Percentiles rank a stretch among this genome's conserved stretches.
Conservation (phyloP, 306 rosid genomes). For the Glycine tomentella region DNA sequence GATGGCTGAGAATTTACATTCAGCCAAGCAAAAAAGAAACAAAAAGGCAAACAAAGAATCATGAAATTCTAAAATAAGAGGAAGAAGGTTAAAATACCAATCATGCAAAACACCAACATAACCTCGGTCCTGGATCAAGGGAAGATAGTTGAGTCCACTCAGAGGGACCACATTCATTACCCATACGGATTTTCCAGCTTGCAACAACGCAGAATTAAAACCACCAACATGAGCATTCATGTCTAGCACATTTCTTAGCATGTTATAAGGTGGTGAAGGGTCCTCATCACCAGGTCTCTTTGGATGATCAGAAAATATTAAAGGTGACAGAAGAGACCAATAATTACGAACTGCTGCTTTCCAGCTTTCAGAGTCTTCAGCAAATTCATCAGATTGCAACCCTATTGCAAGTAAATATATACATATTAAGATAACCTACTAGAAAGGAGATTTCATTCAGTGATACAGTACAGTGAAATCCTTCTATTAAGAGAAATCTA, state of each 20-base stretch:
- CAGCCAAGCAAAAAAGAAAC: conserved; percentile 24
- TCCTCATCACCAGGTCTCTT: conserved; percentile 99
- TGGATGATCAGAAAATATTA: conserved; percentile 99
- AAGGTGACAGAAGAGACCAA: conserved; percentile 96
- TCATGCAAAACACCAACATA: conserved; percentile 92
- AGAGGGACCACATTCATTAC: conserved; percentile 96
- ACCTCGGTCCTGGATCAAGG: conserved; percentile 92
- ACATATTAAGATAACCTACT: conserved; percentile 37
- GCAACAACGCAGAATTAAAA: conserved; percentile 90
- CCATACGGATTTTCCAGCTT: conserved; percentile 89
- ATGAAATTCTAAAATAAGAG: conserved; percentile 29
- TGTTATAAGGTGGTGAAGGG: conserved; percentile 97
- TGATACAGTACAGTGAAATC: neutral
- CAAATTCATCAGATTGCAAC: conserved; percentile 74
- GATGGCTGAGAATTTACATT: conserved; percentile 21
- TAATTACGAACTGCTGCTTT: conserved; percentile 76
- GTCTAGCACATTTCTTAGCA: conserved; percentile 97
- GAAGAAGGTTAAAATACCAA: conserved; percentile 70
- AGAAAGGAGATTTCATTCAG: conserved; percentile 33
- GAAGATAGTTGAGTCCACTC: conserved; percentile 76
- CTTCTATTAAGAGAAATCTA: conserved; percentile 35
- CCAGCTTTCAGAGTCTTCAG: conserved; percentile 77
- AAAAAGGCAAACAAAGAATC: conserved; percentile 7
- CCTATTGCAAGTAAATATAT: conserved; percentile 61
- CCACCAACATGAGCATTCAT: conserved; percentile 97